Conservation (phyloP, 257 asterid species). For the Capsicum baccatum region DNA sequence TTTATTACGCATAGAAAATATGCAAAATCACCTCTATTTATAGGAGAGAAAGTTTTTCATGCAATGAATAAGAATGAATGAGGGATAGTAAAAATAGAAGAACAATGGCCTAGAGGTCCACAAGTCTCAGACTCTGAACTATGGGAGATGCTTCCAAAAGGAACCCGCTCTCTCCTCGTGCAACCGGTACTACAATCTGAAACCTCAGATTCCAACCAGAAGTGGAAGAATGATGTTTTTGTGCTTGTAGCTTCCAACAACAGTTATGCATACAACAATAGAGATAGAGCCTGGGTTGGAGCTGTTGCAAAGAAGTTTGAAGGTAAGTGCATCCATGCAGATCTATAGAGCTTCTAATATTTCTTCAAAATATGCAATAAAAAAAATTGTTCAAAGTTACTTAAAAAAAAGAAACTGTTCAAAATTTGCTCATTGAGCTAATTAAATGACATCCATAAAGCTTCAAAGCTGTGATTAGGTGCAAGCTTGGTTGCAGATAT, state of each 20-base stretch:
- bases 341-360: conserved; percentile 18
- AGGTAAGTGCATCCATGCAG: conserved; percentile 42
- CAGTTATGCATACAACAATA: conserved; percentile 65
- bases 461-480: neutral
- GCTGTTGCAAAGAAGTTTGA: conserved; percentile 74
- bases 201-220: conserved; percentile 33
- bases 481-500: conserved; percentile 17
- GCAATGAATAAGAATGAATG: no score
- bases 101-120: no score
- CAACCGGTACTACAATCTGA: conserved; percentile 59
- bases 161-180: conserved; percentile 71
- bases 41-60: no score
- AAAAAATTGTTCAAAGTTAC: conserved; percentile 15
- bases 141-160: conserved; percentile 75
- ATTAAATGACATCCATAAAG: conserved; percentile 21
- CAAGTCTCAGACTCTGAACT: no score
- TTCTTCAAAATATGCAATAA: conserved; percentile 29
- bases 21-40: no score
- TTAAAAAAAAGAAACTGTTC: neutral
- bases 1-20: no score
- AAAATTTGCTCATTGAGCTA: conserved; percentile 13
- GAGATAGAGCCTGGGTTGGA: conserved; percentile 78
- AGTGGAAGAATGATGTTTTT: conserved; percentile 55
- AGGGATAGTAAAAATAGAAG: no score
- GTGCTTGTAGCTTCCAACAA: conserved; percentile 76